Conservation (phyloP, 1,284 basidiomycete species). For the Sphagnurus paluster region DNA sequence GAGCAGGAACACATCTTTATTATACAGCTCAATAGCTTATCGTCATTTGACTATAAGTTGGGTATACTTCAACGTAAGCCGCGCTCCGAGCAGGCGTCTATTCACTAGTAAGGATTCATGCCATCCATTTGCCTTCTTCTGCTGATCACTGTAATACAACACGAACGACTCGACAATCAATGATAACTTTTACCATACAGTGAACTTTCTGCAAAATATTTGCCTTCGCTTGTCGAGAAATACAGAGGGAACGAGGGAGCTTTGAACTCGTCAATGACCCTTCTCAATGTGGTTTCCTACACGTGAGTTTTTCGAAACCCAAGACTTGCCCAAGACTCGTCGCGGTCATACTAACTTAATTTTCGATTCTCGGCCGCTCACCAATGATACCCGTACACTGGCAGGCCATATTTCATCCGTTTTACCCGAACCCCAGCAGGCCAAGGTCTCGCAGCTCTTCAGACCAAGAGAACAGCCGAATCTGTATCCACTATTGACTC, state of each 20-base stretch:
- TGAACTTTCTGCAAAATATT: constrained; percentile 39
- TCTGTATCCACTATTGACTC: constrained; percentile 17
- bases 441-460: constrained; percentile 32
- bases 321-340: neutral
- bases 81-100: constrained; percentile 9
- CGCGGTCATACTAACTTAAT: too few species aligned
- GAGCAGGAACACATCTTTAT: neutral
- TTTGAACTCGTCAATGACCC: constrained; percentile 25
- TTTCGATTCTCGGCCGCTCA: too few species aligned
- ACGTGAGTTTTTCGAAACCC: constrained; percentile 26
- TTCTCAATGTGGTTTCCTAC: constrained; percentile 34
- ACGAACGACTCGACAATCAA: too few species aligned
- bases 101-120: constrained; percentile 12
- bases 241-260: constrained; percentile 27
- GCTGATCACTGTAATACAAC: too few species aligned
- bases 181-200: constrained; percentile 20
- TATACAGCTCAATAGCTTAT: neutral
- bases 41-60: constrained; percentile 8
- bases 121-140: neutral
- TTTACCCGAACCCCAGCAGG: constrained; percentile 31
- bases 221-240: constrained; percentile 31
- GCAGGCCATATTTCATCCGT: constrained; percentile 41
- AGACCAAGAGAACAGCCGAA: constrained; percentile 34
- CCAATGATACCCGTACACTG: too few species aligned
- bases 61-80: constrained; percentile 18